These are phyloP conservation scores for Pluteus cervinus DNA, from an alignment of 768 basidiomycete genomes.

Conservation along the genomic window DNA sequence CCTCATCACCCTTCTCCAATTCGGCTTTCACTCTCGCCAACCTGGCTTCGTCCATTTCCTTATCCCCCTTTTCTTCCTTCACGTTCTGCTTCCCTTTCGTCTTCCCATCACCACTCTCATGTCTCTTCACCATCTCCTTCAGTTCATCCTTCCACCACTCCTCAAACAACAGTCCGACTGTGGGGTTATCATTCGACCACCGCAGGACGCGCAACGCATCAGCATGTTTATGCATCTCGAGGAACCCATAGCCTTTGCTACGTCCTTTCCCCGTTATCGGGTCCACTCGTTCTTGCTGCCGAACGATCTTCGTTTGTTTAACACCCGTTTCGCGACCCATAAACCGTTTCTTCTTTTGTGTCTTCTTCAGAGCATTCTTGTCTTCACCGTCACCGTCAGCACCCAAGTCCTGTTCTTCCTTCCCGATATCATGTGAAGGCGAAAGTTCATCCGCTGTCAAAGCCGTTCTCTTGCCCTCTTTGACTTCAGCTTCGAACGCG, in stretches of 20 bases:
- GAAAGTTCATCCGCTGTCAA: slow-evolving; percentile 70
- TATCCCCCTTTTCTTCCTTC: slow-evolving; percentile 55
- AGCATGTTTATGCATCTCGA: slow-evolving; percentile 83
- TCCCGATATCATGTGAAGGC: slow-evolving; percentile 33
- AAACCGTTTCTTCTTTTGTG: slow-evolving; percentile 20
- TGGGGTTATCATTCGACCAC: slow-evolving; percentile 90
- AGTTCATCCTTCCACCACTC: slow-evolving; percentile 86
- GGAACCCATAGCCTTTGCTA: slow-evolving; percentile 92
- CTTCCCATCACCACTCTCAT: slow-evolving; percentile 36
- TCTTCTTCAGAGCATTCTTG: slow-evolving; percentile 30
- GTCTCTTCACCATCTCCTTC: slow-evolving; percentile 48
- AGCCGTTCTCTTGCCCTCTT: slow-evolving; percentile 46
- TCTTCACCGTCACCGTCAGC: slow-evolving; percentile 20
- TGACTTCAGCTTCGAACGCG: slow-evolving; percentile 76
- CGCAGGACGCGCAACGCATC: slow-evolving; percentile 88
- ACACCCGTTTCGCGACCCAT: slow-evolving; percentile 39
- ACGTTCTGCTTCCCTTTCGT: slow-evolving; percentile 41
- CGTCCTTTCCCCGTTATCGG: slow-evolving; percentile 79
- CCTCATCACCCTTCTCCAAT: slow-evolving; percentile 34
- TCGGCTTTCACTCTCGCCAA: slow-evolving; percentile 54
- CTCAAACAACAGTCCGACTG: slow-evolving; percentile 56
- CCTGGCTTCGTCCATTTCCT: slow-evolving; percentile 46
- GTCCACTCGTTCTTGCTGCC: slow-evolving; percentile 86
- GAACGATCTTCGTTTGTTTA: slow-evolving; percentile 89
- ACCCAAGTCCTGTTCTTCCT: slow-evolving; percentile 13